phyloP scores from a whole-genome alignment of 371 early-diverging fungal species.

The Mortierella sp. region DNA sequence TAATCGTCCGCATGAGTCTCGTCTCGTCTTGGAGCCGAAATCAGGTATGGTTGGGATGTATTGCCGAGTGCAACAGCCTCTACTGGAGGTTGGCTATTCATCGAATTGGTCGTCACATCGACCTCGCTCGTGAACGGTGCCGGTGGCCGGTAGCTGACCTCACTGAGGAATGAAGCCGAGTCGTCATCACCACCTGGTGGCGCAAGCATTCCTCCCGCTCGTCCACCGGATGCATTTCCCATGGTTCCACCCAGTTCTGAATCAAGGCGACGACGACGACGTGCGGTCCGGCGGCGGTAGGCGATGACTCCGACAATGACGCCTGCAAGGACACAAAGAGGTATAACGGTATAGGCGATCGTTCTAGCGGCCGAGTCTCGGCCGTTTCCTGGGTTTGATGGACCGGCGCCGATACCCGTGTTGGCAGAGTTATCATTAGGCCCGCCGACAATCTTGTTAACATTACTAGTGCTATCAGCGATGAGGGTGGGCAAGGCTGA shows the following conservation, averaged over 20 bases:
- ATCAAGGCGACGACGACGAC: conserved; percentile 31
- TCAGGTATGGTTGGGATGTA: conserved; percentile 10
- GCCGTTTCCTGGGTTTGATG: conserved; percentile 5
- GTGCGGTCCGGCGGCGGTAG: conserved; percentile 39
- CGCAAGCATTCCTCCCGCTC: not conserved
- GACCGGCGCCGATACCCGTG: not conserved
- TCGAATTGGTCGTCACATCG: conserved; percentile 35
- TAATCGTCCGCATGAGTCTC: conserved; percentile 25
- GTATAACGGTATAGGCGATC: conserved; percentile 30
- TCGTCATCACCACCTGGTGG: conserved; percentile 13
- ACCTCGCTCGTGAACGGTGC: conserved; percentile 45
- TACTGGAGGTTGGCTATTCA: not conserved
- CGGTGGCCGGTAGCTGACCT: conserved; percentile 41
- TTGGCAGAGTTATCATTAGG: not conserved
- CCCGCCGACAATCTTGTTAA: not conserved
- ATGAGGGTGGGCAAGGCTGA: not conserved
- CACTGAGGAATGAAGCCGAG: conserved; percentile 23
- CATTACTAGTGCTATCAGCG: not conserved
- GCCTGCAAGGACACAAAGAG: conserved; percentile 25
- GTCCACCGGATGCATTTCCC: no score
- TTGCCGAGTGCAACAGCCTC: not conserved
- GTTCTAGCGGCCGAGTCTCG: conserved; percentile 12
- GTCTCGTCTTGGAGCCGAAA: conserved; percentile 42
- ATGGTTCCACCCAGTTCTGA: conserved; percentile 11
- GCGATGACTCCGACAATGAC: conserved; percentile 27